Conservation (phyloP, 192 early-diverging fungal species). For the Gamsiella multidivaricata region DNA sequence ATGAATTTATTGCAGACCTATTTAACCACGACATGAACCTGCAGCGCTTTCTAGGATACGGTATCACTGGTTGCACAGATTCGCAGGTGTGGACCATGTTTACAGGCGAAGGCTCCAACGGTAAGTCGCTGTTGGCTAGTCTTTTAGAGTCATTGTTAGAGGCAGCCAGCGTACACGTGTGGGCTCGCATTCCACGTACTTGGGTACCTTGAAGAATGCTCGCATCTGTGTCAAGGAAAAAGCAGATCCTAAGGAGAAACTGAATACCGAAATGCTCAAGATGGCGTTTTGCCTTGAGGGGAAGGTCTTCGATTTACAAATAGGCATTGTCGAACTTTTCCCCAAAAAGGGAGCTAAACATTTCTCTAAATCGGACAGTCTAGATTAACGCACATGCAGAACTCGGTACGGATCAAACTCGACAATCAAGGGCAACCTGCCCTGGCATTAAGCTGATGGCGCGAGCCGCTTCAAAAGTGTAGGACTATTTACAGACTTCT, state of each 20-base stretch:
- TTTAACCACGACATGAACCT: background rate
- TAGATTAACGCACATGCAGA: no score
- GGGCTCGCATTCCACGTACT: constrained; percentile 7
- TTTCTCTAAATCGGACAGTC: no score
- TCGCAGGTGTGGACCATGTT: constrained; percentile 10
- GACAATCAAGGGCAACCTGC: no score
- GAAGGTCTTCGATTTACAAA: no score
- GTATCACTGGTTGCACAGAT: background rate
- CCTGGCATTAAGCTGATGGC: no score
- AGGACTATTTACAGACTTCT: no score
- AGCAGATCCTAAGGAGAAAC: constrained; percentile 2
- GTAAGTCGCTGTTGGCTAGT: constrained; percentile 1
- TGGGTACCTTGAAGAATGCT: background rate
- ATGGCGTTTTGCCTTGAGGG: no score
- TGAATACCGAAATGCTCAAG: constrained; percentile 4
- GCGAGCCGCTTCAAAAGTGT: no score
- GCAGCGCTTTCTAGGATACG: constrained; percentile 3
- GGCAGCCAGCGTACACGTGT: constrained; percentile 4
- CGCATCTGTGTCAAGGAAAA: constrained; percentile 13
- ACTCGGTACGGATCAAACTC: no score
- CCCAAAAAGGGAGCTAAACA: no score
- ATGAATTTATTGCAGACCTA: background rate
- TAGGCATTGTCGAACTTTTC: no score
- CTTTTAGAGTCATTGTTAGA: constrained; percentile 3
- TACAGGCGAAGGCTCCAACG: constrained; percentile 2